A percentile compares a stretch with the other conserved stretches of the same genome.
phyloP scores from a whole-genome alignment of 306 rosid genomes.

The Acmispon strigosus region DNA sequence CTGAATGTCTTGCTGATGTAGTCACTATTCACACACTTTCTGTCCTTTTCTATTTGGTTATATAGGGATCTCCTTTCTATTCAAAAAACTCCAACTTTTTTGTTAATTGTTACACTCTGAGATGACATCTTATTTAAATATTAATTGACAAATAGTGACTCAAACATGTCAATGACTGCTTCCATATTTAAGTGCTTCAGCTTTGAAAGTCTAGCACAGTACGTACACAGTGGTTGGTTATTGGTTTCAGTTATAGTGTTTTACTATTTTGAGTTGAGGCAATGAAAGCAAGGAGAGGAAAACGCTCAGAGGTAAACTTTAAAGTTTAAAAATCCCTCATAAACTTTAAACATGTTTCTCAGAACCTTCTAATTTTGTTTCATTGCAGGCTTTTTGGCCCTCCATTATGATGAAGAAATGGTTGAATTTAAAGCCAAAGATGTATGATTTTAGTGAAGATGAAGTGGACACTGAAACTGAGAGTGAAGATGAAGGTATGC shows the following conservation, averaged over 20 bases:
- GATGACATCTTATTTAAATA: constrained; percentile 8
- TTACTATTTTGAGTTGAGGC: constrained; percentile 25
- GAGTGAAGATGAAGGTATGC: constrained; percentile 85
- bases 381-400: constrained; percentile 85
- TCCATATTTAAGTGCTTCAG: constrained; percentile 39
- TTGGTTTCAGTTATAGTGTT: constrained; percentile 14
- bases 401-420: constrained; percentile 88
- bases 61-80: constrained; percentile 16
- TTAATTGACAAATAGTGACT: constrained; percentile 21
- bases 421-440: constrained; percentile 83
- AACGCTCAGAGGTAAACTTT: constrained; percentile 65
- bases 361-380: constrained; percentile 11
- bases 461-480: constrained; percentile 87
- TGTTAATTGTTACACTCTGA: constrained; percentile 9
- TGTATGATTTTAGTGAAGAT: constrained; percentile 84
- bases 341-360: constrained; percentile 15
- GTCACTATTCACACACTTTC: constrained; percentile 33
- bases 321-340: not conserved
- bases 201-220: constrained; percentile 25
- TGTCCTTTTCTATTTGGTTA: constrained; percentile 44
- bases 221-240: constrained; percentile 1
- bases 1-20: constrained; percentile 33
- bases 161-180: constrained; percentile 22
- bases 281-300: constrained; percentile 66
- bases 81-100: constrained; percentile 24